These are phyloP conservation scores for Alnus rubra DNA, from an alignment of 306 rosid species.

Conservation along the genomic window DNA sequence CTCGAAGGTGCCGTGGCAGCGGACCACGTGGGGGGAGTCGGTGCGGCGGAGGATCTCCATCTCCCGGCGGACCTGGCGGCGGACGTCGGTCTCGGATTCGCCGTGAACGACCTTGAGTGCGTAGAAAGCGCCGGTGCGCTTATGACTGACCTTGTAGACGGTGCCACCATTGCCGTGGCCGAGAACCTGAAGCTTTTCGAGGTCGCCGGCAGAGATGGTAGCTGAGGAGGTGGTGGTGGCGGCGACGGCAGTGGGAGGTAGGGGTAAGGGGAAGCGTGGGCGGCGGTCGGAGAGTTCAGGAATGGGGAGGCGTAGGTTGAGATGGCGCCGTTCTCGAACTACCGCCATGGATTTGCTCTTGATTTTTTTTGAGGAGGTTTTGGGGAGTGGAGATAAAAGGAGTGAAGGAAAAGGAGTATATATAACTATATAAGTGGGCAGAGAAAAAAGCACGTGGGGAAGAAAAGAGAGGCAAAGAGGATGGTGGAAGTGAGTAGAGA, in stretches of 20 bases:
- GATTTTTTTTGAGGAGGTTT: background rate
- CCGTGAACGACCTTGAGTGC: slow-evolving; percentile 66
- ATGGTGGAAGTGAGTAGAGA: background rate
- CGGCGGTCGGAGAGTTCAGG: slow-evolving; percentile 43
- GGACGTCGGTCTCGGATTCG: slow-evolving; percentile 55
- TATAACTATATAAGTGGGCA: background rate
- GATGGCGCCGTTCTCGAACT: slow-evolving; percentile 76
- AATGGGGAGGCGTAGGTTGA: slow-evolving; percentile 66
- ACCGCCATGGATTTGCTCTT: slow-evolving; percentile 44
- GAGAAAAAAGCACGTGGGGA: slow-evolving; percentile 6
- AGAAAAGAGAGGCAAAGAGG: too few species aligned
- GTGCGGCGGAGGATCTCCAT: slow-evolving; percentile 82
- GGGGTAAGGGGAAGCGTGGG: slow-evolving; percentile 42
- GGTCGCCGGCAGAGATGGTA: slow-evolving; percentile 39
- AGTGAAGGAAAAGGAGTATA: too few species aligned
- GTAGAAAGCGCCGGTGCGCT: slow-evolving; percentile 45
- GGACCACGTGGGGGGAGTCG: slow-evolving; percentile 64
- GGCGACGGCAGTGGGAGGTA: slow-evolving; percentile 19
- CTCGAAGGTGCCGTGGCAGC: slow-evolving; percentile 65
- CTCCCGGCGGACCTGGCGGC: slow-evolving; percentile 69
- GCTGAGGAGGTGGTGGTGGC: slow-evolving; percentile 20
- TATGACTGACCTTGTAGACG: slow-evolving; percentile 86
- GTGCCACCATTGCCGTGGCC: slow-evolving; percentile 94
- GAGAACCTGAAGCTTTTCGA: slow-evolving; percentile 71
- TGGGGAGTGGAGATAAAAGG: background rate